Base-by-base conservation (phyloP, 306 rosid species). In the Citrullus amarus region DNA sequence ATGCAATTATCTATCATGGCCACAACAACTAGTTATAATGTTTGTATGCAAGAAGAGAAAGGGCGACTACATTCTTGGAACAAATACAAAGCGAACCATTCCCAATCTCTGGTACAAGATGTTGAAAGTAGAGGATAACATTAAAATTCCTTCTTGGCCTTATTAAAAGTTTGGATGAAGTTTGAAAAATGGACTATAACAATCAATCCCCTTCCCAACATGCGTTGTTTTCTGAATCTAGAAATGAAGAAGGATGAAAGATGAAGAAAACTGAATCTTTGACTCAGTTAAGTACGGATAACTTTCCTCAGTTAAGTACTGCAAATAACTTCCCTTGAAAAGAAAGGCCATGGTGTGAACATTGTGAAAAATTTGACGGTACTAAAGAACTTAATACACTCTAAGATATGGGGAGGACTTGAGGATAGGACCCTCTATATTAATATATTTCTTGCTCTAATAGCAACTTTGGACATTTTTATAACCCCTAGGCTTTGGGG, bases 301-400 rank as follows among this genome's bases (percentile, higher is more conserved):
- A 22, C 8, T 48, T 50, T 13, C 7, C 77, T 28, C 25, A 17
- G 25, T 17, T 76, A 51, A 56, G 13, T 57, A 15, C 30, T 46
- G 58, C 58, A 38, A 43, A 71, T 57, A 57, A 30, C 25, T 18
- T 10, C 5, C 70, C n/a, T 14, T 17, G 28, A 9, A 53, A 53
- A 80, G 76, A 44, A 62, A 62, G 57, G 25, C 0, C 77, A 2
- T 75, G 68, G 59, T 81, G 80, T 75, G 83, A 75, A 63, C 70
- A 22, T 14, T 17, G 79, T 12, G 9, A 20, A 8, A 25, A 53
- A 9, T 18, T 11, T 36, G 59, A 63, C 0, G 60, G 74, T 9
- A 28, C 36, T 2, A 75, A 75, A 50, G 63, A 59, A n/a, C 13
- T 58, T 22, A 25, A 57, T 20, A 58, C 30, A 16, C 58, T 32